A percentile compares a stretch with the other conserved stretches of the same genome.
Conservation (phyloP, 2,329 filamentous ascomycete genomes). For the Fusarium burgessii region DNA sequence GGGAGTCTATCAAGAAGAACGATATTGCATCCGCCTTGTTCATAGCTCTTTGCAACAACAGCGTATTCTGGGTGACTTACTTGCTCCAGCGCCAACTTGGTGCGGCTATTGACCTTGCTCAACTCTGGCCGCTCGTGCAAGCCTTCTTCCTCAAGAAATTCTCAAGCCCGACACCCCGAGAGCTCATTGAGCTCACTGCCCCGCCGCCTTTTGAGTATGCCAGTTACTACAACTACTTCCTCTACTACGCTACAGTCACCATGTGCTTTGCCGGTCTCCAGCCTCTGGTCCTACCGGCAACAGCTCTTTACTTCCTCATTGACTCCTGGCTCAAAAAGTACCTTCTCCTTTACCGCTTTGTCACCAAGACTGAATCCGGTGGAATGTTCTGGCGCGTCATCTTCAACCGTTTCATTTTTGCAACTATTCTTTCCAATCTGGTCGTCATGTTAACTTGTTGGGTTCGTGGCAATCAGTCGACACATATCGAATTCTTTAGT, state of each 20-base stretch:
- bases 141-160: conserved; percentile 89
- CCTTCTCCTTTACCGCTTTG: conserved; percentile 90
- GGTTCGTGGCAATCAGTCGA: conserved; percentile 70
- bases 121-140: conserved; percentile 85
- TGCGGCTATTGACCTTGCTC: conserved; percentile 92
- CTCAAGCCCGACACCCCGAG: conserved; percentile 86
- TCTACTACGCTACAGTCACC: conserved; percentile 92
- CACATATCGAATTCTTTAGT: conserved; percentile 70
- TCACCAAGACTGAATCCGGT: conserved; percentile 96
- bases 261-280: conserved; percentile 88
- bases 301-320: conserved; percentile 88
- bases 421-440: conserved; percentile 79
- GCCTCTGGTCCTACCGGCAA: conserved; percentile 86
- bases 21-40: conserved; percentile 75
- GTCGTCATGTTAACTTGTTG: conserved; percentile 82
- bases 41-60: conserved; percentile 81
- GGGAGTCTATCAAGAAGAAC: conserved; percentile 74
- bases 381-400: conserved; percentile 92
- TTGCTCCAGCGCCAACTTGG: conserved; percentile 92
- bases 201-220: conserved; percentile 95
- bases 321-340: conserved; percentile 97
- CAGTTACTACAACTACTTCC: conserved; percentile 97
- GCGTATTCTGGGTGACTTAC: conserved; percentile 94
- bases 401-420: conserved; percentile 93
- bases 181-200: conserved; percentile 92